A percentile compares a stretch with the other conserved stretches of the same genome.
These are phyloP conservation scores for Apiospora aurea DNA, from an alignment of 2,329 filamentous ascomycete species.

Conservation along the genomic window DNA sequence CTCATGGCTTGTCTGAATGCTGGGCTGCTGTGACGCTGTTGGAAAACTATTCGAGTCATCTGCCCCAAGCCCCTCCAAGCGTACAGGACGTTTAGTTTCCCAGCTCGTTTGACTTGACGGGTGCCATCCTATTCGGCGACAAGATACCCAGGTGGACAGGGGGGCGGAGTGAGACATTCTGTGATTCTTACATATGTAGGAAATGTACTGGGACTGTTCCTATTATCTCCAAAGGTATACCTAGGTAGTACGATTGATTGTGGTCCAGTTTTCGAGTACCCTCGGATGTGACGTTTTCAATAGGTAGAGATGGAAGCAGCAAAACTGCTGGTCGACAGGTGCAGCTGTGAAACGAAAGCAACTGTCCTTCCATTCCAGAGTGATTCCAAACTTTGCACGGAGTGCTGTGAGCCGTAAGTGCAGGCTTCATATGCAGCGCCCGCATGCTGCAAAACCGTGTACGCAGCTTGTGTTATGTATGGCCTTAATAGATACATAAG, in stretches of 20 bases:
- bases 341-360: neutral
- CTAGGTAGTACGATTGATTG: neutral
- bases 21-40: neutral
- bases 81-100: neutral
- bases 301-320: neutral
- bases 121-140: neutral
- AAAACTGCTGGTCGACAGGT: neutral
- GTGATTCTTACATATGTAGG: neutral
- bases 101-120: neutral
- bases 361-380: neutral
- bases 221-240: neutral
- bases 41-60: slow-evolving; percentile 10
- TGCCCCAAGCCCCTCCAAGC: neutral
- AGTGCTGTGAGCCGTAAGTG: neutral
- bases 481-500: neutral
- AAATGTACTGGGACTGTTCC: neutral
- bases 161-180: neutral
- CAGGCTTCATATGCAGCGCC: neutral
- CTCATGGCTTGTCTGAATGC: neutral
- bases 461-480: neutral
- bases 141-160: neutral
- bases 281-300: neutral
- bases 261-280: neutral
- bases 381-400: neutral
- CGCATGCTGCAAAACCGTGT: neutral